Percentiles rank a stretch among this genome's conserved stretches.
Evolutionary conservation across 2,329 filamentous ascomycete species (phyloP).

Genomic region (Arthroderma sp.): DNA sequence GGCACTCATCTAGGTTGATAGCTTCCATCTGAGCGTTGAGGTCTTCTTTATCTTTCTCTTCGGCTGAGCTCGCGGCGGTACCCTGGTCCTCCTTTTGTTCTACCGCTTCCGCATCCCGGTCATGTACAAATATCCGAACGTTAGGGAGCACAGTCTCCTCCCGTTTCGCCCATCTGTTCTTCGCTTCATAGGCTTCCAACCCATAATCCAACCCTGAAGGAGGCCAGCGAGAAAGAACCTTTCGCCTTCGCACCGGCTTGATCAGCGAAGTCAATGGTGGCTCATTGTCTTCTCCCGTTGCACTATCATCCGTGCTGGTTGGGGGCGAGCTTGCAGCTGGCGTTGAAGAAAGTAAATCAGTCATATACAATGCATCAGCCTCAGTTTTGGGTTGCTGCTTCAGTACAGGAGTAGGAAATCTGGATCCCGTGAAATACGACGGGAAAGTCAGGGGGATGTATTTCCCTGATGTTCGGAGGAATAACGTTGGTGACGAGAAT

Average conservation of each 20-base stretch:
- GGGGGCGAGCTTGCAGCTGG: background rate
- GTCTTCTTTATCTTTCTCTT: background rate
- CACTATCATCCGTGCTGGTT: conserved; percentile 6
- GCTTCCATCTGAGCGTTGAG: background rate
- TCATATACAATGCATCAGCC: conserved; percentile 6
- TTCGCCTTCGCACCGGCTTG: conserved; percentile 22
- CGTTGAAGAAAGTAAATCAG: background rate
- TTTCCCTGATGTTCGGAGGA: conserved; percentile 32
- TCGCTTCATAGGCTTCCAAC: background rate
- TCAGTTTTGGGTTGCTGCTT: conserved; percentile 11
- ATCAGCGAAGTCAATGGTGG: conserved; percentile 2
- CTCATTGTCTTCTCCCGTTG: background rate
- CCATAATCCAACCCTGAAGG: conserved; percentile 29
- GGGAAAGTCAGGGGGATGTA: conserved; percentile 28
- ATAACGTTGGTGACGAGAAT: conserved; percentile 34
- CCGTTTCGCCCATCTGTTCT: background rate
- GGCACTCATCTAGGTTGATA: background rate
- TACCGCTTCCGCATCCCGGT: background rate
- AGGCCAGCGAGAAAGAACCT: conserved; percentile 30
- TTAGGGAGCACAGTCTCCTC: background rate
- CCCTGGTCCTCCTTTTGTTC: background rate
- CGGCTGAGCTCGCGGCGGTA: background rate
- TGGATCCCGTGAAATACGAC: conserved; percentile 24
- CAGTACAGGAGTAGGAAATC: conserved; percentile 25
- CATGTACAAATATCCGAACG: background rate